Evolutionary conservation across 2,329 filamentous ascomycete species (phyloP).

Genomic region (Sporothrix brasiliensis): DNA sequence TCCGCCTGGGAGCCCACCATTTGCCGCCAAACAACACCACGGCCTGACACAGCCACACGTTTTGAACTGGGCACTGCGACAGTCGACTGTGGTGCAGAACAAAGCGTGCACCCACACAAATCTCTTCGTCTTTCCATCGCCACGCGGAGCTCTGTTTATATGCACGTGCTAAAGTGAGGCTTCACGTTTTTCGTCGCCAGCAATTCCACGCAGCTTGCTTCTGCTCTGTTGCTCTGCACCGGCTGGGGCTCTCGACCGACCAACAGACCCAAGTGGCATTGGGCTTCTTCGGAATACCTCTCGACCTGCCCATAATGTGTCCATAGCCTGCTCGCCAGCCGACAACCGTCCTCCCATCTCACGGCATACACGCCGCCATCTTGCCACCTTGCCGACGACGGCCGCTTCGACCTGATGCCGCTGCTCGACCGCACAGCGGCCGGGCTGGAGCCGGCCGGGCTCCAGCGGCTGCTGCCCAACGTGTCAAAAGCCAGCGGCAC

Average conservation of each 20-base stretch:
- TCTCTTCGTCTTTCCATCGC: no score
- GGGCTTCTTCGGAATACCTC: no score
- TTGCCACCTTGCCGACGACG: neutral
- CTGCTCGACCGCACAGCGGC: slow-evolving; percentile 63
- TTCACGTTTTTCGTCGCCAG: neutral
- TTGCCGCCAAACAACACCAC: slow-evolving; percentile 8
- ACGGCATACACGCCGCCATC: neutral
- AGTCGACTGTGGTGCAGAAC: neutral
- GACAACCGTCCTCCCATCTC: neutral
- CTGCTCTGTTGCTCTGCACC: neutral
- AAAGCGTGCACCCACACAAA: neutral
- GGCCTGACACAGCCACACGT: neutral
- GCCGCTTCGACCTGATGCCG: slow-evolving; percentile 39
- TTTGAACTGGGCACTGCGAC: neutral
- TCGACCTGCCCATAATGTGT: neutral
- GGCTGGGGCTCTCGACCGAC: neutral
- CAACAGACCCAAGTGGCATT: neutral
- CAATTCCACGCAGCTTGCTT: neutral
- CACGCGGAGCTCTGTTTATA: neutral
- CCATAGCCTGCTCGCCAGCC: slow-evolving; percentile 5
- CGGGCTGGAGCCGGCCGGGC: slow-evolving; percentile 58
- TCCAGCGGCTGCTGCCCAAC: slow-evolving; percentile 56
- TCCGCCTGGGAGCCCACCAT: neutral
- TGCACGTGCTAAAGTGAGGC: slow-evolving; percentile 1
- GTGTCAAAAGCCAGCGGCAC: slow-evolving; percentile 45